Conservation (phyloP, 495 filamentous ascomycete genomes). For the Neurospora sublineolata region DNA sequence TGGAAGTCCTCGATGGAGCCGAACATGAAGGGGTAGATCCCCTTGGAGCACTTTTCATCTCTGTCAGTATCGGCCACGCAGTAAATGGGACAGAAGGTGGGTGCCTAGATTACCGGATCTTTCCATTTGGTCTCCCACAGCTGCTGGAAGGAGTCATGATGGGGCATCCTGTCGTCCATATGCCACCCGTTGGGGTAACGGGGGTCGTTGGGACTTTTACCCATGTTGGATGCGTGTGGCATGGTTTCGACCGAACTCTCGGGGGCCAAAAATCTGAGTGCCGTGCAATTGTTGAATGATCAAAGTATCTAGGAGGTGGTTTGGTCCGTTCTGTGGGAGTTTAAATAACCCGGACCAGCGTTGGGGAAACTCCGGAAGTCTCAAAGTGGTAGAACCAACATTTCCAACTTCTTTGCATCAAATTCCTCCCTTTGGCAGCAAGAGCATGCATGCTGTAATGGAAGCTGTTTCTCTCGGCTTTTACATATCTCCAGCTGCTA, state of each 20-base stretch:
- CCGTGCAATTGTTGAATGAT: neutral
- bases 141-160: conserved; percentile 55
- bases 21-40: conserved; percentile 67
- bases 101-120: conserved; percentile 36
- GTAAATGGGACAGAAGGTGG: neutral
- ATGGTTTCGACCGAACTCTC: neutral
- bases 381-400: neutral
- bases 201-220: neutral
- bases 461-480: neutral
- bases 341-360: neutral
- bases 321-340: neutral
- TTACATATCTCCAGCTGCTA: neutral
- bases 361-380: neutral
- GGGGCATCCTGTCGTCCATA: conserved; percentile 10
- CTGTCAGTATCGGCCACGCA: neutral
- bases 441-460: neutral
- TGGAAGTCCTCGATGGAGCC: conserved; percentile 52
- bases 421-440: neutral
- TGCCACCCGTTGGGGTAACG: neutral
- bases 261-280: neutral
- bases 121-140: conserved; percentile 73
- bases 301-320: neutral
- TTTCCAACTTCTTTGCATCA: neutral
- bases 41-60: conserved; percentile 28
- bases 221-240: neutral